Conservation (phyloP, 139 green algal species). For the Volvox reticuliferus region DNA sequence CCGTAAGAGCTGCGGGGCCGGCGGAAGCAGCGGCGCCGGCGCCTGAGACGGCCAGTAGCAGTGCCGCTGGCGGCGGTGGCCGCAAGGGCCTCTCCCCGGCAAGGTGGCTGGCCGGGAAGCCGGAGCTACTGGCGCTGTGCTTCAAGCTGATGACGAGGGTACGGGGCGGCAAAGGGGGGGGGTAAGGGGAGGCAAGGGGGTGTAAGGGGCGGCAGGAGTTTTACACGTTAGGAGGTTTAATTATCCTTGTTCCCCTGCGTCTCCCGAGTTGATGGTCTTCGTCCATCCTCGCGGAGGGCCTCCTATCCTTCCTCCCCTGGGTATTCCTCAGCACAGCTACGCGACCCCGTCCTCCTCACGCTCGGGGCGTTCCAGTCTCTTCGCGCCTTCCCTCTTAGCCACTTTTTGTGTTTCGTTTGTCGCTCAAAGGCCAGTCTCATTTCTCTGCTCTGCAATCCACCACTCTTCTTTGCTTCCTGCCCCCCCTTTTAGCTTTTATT, state of each 20-base stretch:
- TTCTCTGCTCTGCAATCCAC: no score
- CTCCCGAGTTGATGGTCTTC: neutral
- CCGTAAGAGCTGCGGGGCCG: neutral
- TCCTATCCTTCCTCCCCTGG: no score
- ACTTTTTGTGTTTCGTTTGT: no score
- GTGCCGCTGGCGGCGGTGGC: neutral
- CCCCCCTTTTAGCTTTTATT: no score
- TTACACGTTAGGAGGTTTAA: neutral
- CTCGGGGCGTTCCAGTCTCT: no score
- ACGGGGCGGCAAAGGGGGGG: neutral
- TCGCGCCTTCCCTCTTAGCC: no score
- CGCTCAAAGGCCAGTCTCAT: no score
- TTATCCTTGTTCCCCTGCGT: neutral
- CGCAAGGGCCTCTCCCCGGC: neutral
- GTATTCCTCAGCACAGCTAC: no score
- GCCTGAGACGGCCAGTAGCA: no score
- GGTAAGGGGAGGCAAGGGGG: neutral
- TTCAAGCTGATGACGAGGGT: constrained; percentile 15
- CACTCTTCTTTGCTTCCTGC: no score
- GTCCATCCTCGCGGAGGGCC: neutral
- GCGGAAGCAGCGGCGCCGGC: neutral
- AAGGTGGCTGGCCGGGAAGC: neutral
- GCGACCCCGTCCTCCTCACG: no score
- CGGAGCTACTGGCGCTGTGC: constrained; percentile 15
- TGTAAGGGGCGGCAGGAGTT: neutral